These are phyloP conservation scores for Achaetomium macrosporum DNA, from an alignment of 2,329 filamentous ascomycete species.

Conservation along the genomic window DNA sequence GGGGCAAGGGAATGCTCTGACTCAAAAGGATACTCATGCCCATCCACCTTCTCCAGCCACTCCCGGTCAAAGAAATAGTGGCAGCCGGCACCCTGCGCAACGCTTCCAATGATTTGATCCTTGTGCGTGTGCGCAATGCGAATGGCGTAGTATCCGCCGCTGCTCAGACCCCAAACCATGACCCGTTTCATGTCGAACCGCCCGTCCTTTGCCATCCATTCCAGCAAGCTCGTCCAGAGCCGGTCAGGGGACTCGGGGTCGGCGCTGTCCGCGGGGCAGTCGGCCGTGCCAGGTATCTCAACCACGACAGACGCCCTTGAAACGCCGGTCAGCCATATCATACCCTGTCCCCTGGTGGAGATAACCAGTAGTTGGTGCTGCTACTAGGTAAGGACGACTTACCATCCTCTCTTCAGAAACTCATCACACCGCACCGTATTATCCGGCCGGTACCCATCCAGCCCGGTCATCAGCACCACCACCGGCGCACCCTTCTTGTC, in stretches of 20 bases:
- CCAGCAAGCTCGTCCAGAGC: conserved; percentile 56
- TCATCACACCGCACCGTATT: conserved; percentile 56
- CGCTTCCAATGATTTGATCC: conserved; percentile 44
- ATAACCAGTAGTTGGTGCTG: no score
- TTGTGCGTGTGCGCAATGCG: conserved; percentile 63
- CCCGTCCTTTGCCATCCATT: conserved; percentile 48
- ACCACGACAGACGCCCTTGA: conserved; percentile 48
- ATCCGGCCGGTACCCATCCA: conserved; percentile 59
- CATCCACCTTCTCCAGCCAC: conserved; percentile 57
- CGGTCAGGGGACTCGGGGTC: conserved; percentile 57
- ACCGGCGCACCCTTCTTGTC: conserved; percentile 33
- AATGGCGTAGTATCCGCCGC: conserved; percentile 63
- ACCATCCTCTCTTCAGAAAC: conserved; percentile 55
- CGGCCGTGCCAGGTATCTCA: conserved; percentile 62
- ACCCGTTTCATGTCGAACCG: conserved; percentile 52
- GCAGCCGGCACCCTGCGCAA: conserved; percentile 59
- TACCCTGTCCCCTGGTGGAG: no score
- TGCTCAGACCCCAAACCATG: conserved; percentile 58
- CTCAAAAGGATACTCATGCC: conserved; percentile 61
- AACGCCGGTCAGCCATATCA: not conserved
- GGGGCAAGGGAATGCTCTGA: conserved; percentile 26
- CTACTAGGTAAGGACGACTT: not conserved
- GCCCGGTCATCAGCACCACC: conserved; percentile 54
- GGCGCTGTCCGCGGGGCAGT: conserved; percentile 57
- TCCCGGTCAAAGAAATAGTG: conserved; percentile 55